Evolutionary conservation across 2,329 filamentous ascomycete species (phyloP).

Genomic region (Aureobasidium sp.): DNA sequence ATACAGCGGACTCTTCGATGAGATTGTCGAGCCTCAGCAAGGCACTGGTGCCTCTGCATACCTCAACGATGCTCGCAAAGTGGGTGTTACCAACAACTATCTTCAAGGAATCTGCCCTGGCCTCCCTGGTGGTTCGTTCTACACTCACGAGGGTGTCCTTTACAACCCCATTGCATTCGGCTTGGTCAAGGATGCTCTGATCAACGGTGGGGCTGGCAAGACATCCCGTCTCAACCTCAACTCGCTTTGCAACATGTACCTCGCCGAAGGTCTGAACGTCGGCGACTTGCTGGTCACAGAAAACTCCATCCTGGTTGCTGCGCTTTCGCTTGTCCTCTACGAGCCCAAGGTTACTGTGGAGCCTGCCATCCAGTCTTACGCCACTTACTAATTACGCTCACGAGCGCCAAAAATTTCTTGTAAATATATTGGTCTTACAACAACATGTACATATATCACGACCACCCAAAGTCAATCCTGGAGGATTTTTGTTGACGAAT

Average conservation of each 20-base stretch:
- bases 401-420: not conserved
- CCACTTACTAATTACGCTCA: conserved; percentile 14
- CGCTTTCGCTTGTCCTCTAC: conserved; percentile 28
- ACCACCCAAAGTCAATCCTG: not conserved
- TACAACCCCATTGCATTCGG: conserved; percentile 41
- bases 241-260: conserved; percentile 32
- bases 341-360: conserved; percentile 30
- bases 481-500: not conserved
- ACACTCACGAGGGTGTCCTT: conserved; percentile 44
- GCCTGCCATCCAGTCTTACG: conserved; percentile 35
- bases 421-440: not conserved
- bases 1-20: conserved; percentile 41
- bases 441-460: not conserved
- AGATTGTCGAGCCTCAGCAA: conserved; percentile 45
- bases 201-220: conserved; percentile 38
- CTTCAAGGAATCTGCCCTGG: conserved; percentile 38
- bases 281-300: conserved; percentile 40
- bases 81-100: conserved; percentile 45
- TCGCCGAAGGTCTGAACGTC: conserved; percentile 35
- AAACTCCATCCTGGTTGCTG: conserved; percentile 34
- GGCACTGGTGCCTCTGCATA: conserved; percentile 41
- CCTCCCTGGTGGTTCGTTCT: conserved; percentile 37
- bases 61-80: conserved; percentile 33
- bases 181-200: conserved; percentile 42
- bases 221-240: conserved; percentile 32